Conservation (phyloP, 2,329 filamentous ascomycete genomes). For the Fusarium haematococcum region DNA sequence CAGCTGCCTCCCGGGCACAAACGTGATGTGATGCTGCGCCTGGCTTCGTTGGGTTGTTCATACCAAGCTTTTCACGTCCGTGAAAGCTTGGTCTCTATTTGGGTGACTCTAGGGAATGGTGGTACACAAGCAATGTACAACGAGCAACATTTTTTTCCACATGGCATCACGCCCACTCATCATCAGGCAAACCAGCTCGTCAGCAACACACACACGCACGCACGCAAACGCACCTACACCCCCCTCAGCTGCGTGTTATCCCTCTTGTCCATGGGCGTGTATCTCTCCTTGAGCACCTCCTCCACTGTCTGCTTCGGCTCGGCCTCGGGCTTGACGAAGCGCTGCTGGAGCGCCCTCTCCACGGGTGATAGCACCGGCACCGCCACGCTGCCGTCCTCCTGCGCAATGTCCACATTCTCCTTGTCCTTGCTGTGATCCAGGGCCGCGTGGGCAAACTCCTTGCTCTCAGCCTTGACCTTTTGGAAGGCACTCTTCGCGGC, state of each 20-base stretch:
- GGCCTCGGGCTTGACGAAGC: constrained; percentile 59
- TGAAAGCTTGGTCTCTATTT: constrained; percentile 40
- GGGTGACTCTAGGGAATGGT: constrained; percentile 44
- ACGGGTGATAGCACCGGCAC: constrained; percentile 50
- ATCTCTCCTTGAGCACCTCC: constrained; percentile 67
- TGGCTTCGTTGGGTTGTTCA: constrained; percentile 23
- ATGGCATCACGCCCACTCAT: constrained; percentile 23
- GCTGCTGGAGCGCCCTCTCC: constrained; percentile 63
- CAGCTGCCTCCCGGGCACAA: constrained; percentile 6
- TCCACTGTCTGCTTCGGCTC: constrained; percentile 62
- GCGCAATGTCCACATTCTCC: constrained; percentile 49
- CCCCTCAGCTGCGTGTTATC: constrained; percentile 60
- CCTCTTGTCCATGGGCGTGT: constrained; percentile 60
- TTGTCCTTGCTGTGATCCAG: constrained; percentile 49
- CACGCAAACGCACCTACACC: constrained; percentile 39
- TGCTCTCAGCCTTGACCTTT: constrained; percentile 45
- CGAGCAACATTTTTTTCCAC: constrained; percentile 24
- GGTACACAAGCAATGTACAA: constrained; percentile 47
- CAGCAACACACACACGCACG: neutral
- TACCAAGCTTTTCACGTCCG: constrained; percentile 24
- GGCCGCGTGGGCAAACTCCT: constrained; percentile 36
- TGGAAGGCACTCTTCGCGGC: constrained; percentile 53
- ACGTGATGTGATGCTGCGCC: constrained; percentile 9
- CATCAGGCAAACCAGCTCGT: constrained; percentile 13
- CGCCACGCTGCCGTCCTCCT: constrained; percentile 49